Conservation (phyloP, 176 grass and related monocot species). For the Olyra latifolia region DNA sequence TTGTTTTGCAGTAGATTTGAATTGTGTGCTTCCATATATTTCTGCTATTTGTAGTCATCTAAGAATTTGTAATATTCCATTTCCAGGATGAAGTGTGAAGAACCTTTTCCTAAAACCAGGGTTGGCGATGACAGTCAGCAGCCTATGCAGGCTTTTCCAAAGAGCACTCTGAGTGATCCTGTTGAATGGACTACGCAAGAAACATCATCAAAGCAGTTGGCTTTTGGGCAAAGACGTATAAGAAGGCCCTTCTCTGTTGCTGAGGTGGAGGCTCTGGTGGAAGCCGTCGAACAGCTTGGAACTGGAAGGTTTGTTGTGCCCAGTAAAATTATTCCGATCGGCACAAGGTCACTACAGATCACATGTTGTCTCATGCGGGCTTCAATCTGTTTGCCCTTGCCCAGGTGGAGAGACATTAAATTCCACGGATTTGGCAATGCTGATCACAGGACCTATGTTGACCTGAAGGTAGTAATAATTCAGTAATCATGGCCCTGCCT, state of each 20-base stretch:
- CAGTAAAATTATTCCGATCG: slow-evolving; percentile 1
- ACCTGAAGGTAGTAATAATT: slow-evolving; percentile 68
- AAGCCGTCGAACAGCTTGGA: slow-evolving; percentile 73
- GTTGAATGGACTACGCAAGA: slow-evolving; percentile 37
- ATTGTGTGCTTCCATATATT: background rate
- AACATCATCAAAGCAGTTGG: slow-evolving; percentile 32
- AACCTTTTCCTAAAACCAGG: slow-evolving; percentile 33
- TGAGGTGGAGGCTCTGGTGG: slow-evolving; percentile 74
- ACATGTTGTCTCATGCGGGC: slow-evolving; percentile 10
- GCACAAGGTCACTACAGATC: background rate
- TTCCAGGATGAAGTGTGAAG: slow-evolving; percentile 42
- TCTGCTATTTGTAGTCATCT: slow-evolving; percentile 30
- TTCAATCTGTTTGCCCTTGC: slow-evolving; percentile 33
- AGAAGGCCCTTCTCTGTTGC: slow-evolving; percentile 70
- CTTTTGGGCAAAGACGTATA: slow-evolving; percentile 58
- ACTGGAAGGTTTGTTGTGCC: slow-evolving; percentile 69
- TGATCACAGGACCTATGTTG: slow-evolving; percentile 84
- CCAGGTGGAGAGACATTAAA: slow-evolving; percentile 87
- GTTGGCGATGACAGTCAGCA: slow-evolving; percentile 20
- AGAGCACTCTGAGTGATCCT: slow-evolving; percentile 45
- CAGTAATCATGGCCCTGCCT: slow-evolving; percentile 20
- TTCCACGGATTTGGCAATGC: slow-evolving; percentile 60
- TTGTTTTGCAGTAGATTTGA: slow-evolving; percentile 8
- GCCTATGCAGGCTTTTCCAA: slow-evolving; percentile 40
- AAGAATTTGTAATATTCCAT: slow-evolving; percentile 25